A percentile compares a stretch with the other conserved stretches of the same genome.
These are phyloP conservation scores for Yamadazyma aaseri DNA, from an alignment of 1,139 yeast species.

Conservation along the genomic window DNA sequence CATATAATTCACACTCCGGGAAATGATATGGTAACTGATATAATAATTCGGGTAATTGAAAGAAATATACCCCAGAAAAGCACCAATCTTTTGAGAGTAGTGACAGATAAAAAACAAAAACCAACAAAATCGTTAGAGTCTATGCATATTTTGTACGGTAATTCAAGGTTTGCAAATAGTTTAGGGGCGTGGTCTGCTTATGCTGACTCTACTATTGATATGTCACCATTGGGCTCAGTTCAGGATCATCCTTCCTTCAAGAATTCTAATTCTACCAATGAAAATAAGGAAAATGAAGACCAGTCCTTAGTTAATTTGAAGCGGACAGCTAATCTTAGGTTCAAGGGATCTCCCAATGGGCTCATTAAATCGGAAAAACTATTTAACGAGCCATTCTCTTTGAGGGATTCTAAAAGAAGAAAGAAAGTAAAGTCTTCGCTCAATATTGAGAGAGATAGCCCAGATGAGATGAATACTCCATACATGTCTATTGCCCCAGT, in stretches of 20 bases:
- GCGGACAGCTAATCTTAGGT: slow-evolving; percentile 49
- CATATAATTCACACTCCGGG: slow-evolving; percentile 60
- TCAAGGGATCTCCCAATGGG: slow-evolving; percentile 52
- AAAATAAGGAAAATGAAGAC: slow-evolving; percentile 6
- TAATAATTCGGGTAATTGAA: slow-evolving; percentile 61
- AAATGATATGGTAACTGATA: slow-evolving; percentile 44
- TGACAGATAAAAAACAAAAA: slow-evolving; percentile 30
- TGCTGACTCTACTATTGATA: slow-evolving; percentile 64
- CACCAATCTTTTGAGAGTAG: slow-evolving; percentile 26
- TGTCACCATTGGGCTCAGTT: slow-evolving; percentile 52
- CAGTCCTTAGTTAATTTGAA: slow-evolving; percentile 12
- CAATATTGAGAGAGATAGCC: slow-evolving; percentile 15
- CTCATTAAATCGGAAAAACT: slow-evolving; percentile 28
- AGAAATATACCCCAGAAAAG: slow-evolving; percentile 45
- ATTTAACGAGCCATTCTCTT: slow-evolving; percentile 31
- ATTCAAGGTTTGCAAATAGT: slow-evolving; percentile 56
- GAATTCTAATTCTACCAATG: slow-evolving; percentile 1
- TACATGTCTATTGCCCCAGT: slow-evolving; percentile 55
- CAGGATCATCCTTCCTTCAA: slow-evolving; percentile 23
- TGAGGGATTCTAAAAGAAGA: slow-evolving; percentile 11
- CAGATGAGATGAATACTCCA: slow-evolving; percentile 19
- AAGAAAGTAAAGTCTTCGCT: slow-evolving; percentile 7
- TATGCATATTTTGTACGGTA: slow-evolving; percentile 57
- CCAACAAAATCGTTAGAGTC: slow-evolving; percentile 56
- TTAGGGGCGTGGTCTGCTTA: slow-evolving; percentile 71